A percentile compares a stretch with the other conserved stretches of the same genome.
Conservation (phyloP, 2,329 filamentous ascomycete species). For the Cordyceps tenuipes region DNA sequence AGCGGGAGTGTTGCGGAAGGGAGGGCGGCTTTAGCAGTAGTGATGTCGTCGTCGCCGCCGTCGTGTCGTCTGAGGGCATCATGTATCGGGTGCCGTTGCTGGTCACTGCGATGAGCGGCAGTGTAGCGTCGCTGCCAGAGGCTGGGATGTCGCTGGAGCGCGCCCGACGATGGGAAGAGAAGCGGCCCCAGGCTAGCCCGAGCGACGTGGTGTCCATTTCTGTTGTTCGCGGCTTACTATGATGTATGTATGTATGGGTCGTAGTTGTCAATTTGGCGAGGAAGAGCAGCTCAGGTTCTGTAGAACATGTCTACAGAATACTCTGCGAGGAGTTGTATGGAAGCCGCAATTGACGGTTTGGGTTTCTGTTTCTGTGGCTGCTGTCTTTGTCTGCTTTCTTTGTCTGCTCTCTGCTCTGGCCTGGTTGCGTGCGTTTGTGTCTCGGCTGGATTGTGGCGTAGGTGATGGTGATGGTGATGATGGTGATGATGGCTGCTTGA, state of each 20-base stretch:
- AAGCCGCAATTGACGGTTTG: not conserved
- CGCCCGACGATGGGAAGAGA: slow-evolving; percentile 4
- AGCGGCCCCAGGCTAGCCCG: slow-evolving; percentile 6
- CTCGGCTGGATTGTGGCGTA: too few relatives aligned
- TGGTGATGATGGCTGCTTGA: too few relatives aligned
- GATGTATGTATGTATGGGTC: too few relatives aligned
- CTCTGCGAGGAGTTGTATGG: too few relatives aligned
- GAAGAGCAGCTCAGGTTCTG: not conserved
- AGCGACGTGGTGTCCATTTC: slow-evolving; percentile 3
- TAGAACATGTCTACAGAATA: slow-evolving; percentile 3
- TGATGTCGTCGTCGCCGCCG: not conserved
- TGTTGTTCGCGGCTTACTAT: not conserved
- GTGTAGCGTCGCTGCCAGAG: not conserved
- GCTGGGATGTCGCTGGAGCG: not conserved
- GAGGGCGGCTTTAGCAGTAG: not conserved
- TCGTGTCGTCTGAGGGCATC: not conserved
- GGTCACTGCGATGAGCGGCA: not conserved
- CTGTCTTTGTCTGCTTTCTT: too few relatives aligned
- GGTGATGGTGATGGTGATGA: too few relatives aligned
- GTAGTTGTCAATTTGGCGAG: not conserved
- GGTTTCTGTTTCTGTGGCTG: not conserved
- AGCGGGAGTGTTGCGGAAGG: not conserved
- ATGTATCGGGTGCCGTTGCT: slow-evolving; percentile 5
- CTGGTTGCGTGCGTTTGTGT: too few relatives aligned
- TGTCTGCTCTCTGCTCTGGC: too few relatives aligned